Conservation (phyloP, 1,139 yeast genomes). For the Pneumocystis wakefieldiae region DNA sequence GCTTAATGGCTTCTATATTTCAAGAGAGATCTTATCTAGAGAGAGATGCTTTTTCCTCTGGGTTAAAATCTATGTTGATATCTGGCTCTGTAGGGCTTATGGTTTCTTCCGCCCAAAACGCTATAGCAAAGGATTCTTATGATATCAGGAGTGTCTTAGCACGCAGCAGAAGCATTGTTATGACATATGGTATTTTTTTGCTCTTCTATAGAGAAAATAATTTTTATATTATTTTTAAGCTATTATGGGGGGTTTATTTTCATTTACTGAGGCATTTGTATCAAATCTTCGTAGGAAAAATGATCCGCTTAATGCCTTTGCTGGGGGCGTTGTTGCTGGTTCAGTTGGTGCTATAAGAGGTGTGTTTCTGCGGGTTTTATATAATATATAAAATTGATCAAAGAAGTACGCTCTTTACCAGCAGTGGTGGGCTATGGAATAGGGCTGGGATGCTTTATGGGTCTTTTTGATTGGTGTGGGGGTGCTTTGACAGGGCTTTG, state of each 20-base stretch:
- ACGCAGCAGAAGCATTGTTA: slow-evolving; percentile 18
- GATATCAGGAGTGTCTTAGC: slow-evolving; percentile 20
- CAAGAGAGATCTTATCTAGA: background rate
- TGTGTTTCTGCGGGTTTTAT: slow-evolving; percentile 10
- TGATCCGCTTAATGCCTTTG: slow-evolving; percentile 33
- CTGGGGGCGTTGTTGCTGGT: slow-evolving; percentile 39
- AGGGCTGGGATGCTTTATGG: slow-evolving; percentile 26
- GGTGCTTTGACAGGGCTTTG: slow-evolving; percentile 8
- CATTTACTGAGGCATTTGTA: slow-evolving; percentile 27
- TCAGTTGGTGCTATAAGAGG: slow-evolving; percentile 29
- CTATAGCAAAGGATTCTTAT: slow-evolving; percentile 19
- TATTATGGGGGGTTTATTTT: slow-evolving; percentile 28
- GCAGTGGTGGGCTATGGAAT: slow-evolving; percentile 33
- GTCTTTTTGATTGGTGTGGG: slow-evolving; percentile 20
- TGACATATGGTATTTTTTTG: background rate
- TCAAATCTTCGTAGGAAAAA: slow-evolving; percentile 32
- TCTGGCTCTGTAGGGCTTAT: slow-evolving; percentile 30
- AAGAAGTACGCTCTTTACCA: slow-evolving; percentile 24
- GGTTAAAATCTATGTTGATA: slow-evolving; percentile 29
- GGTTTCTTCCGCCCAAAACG: slow-evolving; percentile 28
- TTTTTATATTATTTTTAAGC: slow-evolving; percentile 13
- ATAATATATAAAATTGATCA: background rate
- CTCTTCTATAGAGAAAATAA: background rate
- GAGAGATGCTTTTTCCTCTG: slow-evolving; percentile 29
- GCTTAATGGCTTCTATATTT: background rate